phyloP scores from a whole-genome alignment of 2,329 filamentous ascomycete species.

The Trichoderma polysporum region DNA sequence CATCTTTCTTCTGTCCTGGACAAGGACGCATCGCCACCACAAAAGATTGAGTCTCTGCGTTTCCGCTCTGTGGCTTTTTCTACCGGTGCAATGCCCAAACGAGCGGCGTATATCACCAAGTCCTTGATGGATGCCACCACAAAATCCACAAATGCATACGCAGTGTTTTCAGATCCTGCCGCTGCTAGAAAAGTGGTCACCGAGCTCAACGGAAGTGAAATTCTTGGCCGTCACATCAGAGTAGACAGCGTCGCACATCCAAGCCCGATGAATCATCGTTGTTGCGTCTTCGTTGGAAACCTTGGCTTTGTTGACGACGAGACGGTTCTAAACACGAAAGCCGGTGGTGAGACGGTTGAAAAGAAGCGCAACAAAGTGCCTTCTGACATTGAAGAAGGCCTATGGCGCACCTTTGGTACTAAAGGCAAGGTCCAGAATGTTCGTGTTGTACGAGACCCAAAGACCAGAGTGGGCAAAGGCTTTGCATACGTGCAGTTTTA shows the following conservation, averaged over 20 bases:
- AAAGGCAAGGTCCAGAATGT: constrained; percentile 86
- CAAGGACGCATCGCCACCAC: constrained; percentile 50
- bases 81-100: constrained; percentile 75
- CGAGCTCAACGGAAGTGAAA: constrained; percentile 76
- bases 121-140: constrained; percentile 89
- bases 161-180: constrained; percentile 73
- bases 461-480: constrained; percentile 91
- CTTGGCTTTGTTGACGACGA: constrained; percentile 95
- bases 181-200: constrained; percentile 75
- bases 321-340: constrained; percentile 63
- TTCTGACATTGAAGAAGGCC: constrained; percentile 86
- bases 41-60: constrained; percentile 85
- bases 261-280: constrained; percentile 74
- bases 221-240: constrained; percentile 84
- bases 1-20: constrained; percentile 77
- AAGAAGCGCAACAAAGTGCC: constrained; percentile 74
- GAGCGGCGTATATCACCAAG: constrained; percentile 90
- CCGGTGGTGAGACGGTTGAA: constrained; percentile 64
- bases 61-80: constrained; percentile 93
- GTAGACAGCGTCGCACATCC: constrained; percentile 92
- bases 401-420: constrained; percentile 78
- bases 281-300: constrained; percentile 96
- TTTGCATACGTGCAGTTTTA: constrained; percentile 97
- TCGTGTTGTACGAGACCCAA: constrained; percentile 82
- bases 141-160: constrained; percentile 91